These are phyloP conservation scores for Hypomontagnella submonticulosa DNA, from an alignment of 495 filamentous ascomycete species.

Conservation along the genomic window DNA sequence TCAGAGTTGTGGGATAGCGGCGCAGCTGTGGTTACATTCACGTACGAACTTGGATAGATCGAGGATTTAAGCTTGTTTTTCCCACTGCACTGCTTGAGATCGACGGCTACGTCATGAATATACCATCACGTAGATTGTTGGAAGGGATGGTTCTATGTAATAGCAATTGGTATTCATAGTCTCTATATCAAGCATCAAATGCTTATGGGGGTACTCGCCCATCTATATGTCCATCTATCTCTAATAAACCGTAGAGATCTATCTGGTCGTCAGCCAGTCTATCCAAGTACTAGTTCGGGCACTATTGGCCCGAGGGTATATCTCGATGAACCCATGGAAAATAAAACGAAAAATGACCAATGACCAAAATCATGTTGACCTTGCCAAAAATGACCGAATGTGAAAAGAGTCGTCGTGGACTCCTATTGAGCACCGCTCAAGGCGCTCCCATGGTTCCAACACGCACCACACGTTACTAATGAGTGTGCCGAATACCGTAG, in stretches of 20 bases:
- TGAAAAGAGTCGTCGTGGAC: conserved; percentile 5
- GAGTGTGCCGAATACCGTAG: conserved; percentile 5
- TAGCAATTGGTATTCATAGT: conserved; percentile 20
- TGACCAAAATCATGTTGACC: conserved; percentile 16
- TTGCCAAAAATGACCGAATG: neutral
- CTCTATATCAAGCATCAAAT: conserved; percentile 35
- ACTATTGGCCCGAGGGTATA: conserved; percentile 30
- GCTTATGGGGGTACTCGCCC: conserved; percentile 16
- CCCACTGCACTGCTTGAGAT: neutral
- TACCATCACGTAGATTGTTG: no score
- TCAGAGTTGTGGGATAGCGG: neutral
- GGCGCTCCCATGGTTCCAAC: neutral
- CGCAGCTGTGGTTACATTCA: conserved; percentile 20
- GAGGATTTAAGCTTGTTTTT: conserved; percentile 5
- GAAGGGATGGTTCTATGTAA: neutral
- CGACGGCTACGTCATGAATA: no score
- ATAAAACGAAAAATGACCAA: conserved; percentile 7
- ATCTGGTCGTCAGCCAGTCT: conserved; percentile 17
- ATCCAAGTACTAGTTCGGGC: conserved; percentile 22
- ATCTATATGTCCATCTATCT: conserved; percentile 13
- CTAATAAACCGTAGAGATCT: conserved; percentile 19
- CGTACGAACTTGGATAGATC: conserved; percentile 14
- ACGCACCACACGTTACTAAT: conserved; percentile 4
- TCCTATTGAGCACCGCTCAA: neutral
- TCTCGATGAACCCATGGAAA: conserved; percentile 24